Evolutionary conservation across 2,329 filamentous ascomycete species (phyloP).

Genomic region (Xylariales sp.): DNA sequence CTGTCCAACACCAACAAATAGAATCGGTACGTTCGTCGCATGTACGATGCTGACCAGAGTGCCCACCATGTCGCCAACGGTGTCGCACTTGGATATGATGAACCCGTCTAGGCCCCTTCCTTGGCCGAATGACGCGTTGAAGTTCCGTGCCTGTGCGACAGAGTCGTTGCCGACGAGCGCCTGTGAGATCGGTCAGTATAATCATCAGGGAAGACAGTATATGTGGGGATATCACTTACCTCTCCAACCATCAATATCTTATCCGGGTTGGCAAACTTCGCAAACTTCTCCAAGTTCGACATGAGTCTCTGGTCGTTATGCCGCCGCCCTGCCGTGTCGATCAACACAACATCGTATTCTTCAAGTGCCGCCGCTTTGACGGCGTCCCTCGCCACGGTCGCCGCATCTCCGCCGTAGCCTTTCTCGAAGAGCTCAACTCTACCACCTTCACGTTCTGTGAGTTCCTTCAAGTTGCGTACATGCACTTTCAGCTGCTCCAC

Average conservation of each 20-base stretch:
- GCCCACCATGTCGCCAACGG: constrained; percentile 97
- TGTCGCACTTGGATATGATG: constrained; percentile 98
- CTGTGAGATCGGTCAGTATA: constrained; percentile 26
- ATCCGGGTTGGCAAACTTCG: constrained; percentile 90
- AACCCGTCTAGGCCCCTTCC: constrained; percentile 85
- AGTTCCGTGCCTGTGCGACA: constrained; percentile 92
- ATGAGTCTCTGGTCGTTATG: constrained; percentile 96
- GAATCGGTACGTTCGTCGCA: constrained; percentile 90
- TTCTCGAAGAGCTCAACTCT: constrained; percentile 91
- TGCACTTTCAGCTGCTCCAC: constrained; percentile 97
- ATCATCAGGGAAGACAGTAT: background rate
- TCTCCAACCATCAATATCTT: constrained; percentile 97
- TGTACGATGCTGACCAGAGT: constrained; percentile 96
- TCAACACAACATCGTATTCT: constrained; percentile 87
- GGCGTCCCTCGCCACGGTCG: constrained; percentile 89
- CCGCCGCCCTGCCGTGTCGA: constrained; percentile 89
- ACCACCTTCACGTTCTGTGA: constrained; percentile 78
- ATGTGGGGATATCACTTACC: constrained; percentile 21
- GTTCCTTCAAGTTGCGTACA: constrained; percentile 86
- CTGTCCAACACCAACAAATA: constrained; percentile 78
- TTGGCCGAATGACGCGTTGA: constrained; percentile 86
- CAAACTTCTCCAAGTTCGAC: constrained; percentile 96
- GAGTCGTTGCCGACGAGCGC: constrained; percentile 93
- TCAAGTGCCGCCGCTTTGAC: constrained; percentile 73
- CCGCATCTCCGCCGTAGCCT: constrained; percentile 96